These are phyloP conservation scores for Camillea tinctor DNA, from an alignment of 2,329 filamentous ascomycete species.

Conservation along the genomic window DNA sequence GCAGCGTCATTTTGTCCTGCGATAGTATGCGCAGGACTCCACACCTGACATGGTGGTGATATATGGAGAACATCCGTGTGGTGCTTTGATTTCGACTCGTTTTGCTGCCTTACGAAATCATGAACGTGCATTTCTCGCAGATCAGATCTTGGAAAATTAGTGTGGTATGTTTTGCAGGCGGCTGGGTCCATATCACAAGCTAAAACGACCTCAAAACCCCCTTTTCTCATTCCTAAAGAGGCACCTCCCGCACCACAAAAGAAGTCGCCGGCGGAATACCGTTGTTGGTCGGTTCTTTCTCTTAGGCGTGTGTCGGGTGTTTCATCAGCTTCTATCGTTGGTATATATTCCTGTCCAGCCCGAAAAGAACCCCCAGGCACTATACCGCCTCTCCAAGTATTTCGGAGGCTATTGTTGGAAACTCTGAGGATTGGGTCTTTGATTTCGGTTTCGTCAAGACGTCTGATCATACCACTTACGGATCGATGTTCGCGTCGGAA, in stretches of 20 bases:
- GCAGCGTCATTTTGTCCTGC: slow-evolving; percentile 56
- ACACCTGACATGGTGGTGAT: slow-evolving; percentile 73
- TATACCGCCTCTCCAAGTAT: neutral
- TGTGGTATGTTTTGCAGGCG: slow-evolving; percentile 54
- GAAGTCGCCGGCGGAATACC: slow-evolving; percentile 68
- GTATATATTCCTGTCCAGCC: neutral
- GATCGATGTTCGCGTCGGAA: slow-evolving; percentile 2
- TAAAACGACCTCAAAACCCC: slow-evolving; percentile 56
- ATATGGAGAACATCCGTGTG: slow-evolving; percentile 67
- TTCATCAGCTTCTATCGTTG: neutral
- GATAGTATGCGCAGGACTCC: slow-evolving; percentile 66
- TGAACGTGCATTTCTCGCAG: slow-evolving; percentile 47
- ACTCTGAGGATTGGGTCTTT: neutral
- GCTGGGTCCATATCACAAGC: slow-evolving; percentile 60
- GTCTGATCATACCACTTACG: slow-evolving; percentile 2
- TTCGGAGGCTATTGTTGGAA: neutral
- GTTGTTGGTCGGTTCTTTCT: slow-evolving; percentile 33
- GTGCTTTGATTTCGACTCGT: slow-evolving; percentile 31
- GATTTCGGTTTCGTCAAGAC: neutral
- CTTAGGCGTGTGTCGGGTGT: neutral
- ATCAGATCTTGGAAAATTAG: slow-evolving; percentile 53
- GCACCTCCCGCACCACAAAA: slow-evolving; percentile 74
- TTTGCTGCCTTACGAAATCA: slow-evolving; percentile 41
- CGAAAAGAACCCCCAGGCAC: neutral
- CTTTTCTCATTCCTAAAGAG: slow-evolving; percentile 59